These are phyloP conservation scores for Stemphylium lycopersici DNA, from an alignment of 2,329 filamentous ascomycete species.

Conservation along the genomic window DNA sequence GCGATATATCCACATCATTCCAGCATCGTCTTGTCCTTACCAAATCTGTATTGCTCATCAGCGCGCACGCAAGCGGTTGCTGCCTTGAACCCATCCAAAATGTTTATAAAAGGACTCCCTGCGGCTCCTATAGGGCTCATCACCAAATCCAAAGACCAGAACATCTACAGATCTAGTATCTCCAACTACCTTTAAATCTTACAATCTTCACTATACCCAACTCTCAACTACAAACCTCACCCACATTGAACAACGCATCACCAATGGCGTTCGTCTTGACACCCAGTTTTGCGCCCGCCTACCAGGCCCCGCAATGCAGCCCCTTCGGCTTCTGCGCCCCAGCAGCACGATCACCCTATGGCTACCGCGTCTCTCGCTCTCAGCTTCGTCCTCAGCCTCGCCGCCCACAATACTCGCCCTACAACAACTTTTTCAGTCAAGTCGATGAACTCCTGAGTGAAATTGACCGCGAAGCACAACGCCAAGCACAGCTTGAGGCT, in stretches of 20 bases:
- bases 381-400: constrained; percentile 26
- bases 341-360: constrained; percentile 24
- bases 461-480: constrained; percentile 35
- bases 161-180: constrained; percentile 31
- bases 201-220: constrained; percentile 11
- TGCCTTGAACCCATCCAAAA: constrained; percentile 32
- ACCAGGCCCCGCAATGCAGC: constrained; percentile 35
- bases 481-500: constrained; percentile 33
- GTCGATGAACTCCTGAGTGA: constrained; percentile 42
- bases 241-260: constrained; percentile 8
- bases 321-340: constrained; percentile 37
- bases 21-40: constrained; percentile 35
- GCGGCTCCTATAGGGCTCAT: constrained; percentile 23
- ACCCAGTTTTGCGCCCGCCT: constrained; percentile 40
- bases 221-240: constrained; percentile 2
- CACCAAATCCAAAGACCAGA: constrained; percentile 32
- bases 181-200: constrained; percentile 25
- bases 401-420: constrained; percentile 33
- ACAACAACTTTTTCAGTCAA: constrained; percentile 42
- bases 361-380: constrained; percentile 23
- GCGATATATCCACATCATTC: constrained; percentile 31
- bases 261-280: constrained; percentile 46
- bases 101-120: constrained; percentile 41
- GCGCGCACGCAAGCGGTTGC: constrained; percentile 29
- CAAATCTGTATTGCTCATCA: constrained; percentile 37